Base-by-base conservation (phyloP, 345 rosid genomes). In the Boechera retrofracta region DNA sequence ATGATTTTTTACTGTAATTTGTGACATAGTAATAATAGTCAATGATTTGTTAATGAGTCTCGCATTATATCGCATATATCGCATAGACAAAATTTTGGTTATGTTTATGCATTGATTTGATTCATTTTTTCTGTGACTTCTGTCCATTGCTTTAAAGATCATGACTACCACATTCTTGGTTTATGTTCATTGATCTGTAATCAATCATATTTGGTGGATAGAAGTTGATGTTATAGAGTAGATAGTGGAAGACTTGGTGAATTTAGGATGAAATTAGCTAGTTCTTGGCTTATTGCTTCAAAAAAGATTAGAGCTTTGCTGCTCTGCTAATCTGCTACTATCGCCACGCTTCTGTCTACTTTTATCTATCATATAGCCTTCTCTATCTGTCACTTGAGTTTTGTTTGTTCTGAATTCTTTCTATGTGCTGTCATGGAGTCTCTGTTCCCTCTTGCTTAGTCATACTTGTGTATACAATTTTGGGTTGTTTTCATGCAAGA, bases 381-480 rank as follows among this genome's bases (percentile, higher is more conserved):
- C 44, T 64, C 60, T 53, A 8, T 36, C 41, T 10, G 31, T 35
- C 61, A 26, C 13, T 41, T 62, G 61, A 36, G 58, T 49, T 59
- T 53, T 56, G 39, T 45, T 65, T 66, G 58, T 64, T 55, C 63
- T 64, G 35, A 64, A 64, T 54, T 16, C 54, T 29, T 38, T 28
- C 32, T 63, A 4, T 29, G 24, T 6, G 29, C 16, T 48, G 16
- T 51, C 31, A 2, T 53, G 24, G 35, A 29, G 31, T 61, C 53
- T 71, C 18, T 73, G 42, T 51, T 16, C 9, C 59, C 18, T 21
- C 57, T 58, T 59, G 12, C 36, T 42, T 29, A 45, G 16, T 57
- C n/a, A 15, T 59, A 31, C 18, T 11, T 58, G 39, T 18, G 42
- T 6, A 2, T 0, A 6, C 7, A 9, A 55, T 12, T 24, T 5